phyloP scores from a whole-genome alignment of 805 yeast genomes.

The Candida ponderosae region DNA sequence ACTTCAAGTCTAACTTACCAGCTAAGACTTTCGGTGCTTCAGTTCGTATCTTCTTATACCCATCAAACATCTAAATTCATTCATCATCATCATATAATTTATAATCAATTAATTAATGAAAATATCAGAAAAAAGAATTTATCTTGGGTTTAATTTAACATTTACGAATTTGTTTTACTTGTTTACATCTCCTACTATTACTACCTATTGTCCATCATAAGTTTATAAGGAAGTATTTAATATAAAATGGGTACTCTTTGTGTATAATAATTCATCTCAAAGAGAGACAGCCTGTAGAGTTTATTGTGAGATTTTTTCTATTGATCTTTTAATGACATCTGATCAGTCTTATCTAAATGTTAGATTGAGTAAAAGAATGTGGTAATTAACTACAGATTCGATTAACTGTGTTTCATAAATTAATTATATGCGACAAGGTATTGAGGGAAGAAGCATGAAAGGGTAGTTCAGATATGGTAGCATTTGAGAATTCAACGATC shows the following conservation, averaged over 20 bases:
- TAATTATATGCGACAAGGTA: too few species aligned
- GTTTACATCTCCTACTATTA: not conserved
- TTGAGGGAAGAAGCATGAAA: too few species aligned
- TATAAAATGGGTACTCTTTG: not conserved
- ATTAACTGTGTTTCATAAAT: too few species aligned
- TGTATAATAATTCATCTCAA: not conserved
- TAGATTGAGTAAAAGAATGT: too few species aligned
- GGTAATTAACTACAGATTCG: too few species aligned
- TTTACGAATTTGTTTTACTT: not conserved
- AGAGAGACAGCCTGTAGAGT: too few species aligned
- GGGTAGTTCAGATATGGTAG: too few species aligned
- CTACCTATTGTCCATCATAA: not conserved
- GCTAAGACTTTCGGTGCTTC: constrained; percentile 99
- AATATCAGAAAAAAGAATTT: not conserved
- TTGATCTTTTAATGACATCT: too few species aligned
- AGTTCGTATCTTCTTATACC: constrained; percentile 99
- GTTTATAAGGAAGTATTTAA: not conserved
- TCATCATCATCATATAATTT: not conserved
- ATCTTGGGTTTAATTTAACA: not conserved
- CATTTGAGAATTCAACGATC: too few species aligned
- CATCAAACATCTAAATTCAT: constrained; percentile 88
- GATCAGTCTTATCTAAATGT: too few species aligned
- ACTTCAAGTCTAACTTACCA: constrained; percentile 98
- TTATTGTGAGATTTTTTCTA: too few species aligned
- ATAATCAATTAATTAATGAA: not conserved